Base-by-base conservation (phyloP, 192 early-diverging fungal genomes). In the Entomortierella chlamydospora region DNA sequence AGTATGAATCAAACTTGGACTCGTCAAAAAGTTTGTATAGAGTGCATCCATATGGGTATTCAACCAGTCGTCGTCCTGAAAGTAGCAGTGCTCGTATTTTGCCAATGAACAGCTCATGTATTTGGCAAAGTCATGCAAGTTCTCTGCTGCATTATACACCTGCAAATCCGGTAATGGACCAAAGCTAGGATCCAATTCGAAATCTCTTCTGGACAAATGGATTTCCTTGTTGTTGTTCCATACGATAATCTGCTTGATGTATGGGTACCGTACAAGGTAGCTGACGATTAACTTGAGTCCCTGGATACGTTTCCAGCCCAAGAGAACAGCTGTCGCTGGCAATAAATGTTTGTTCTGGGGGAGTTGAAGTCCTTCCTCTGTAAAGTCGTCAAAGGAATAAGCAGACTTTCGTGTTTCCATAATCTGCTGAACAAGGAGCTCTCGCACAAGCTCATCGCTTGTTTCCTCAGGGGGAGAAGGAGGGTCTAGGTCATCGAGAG, bases 11-110 rank as follows among this genome's bases (percentile, higher is more conserved):
- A 89, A 60, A 30, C 61, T 77, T 0, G 88, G 88, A 43, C 79
- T 73, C 1, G 71, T 79, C 43, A 89, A 65, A 60, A 87, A 89
- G 72, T 89, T 89, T 29, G 83, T 84, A 70, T 89, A 89, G 15
- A 86, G 71, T 50, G 74, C 81, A 66, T 89, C 88, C 85, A 87
- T 81, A 37, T 84, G 83, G 13, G 81, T 64, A 52, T 89, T 87
- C 25, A 89, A 59, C 74, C 85, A 85, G 57, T 86, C 83, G 50
- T 87, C 86, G 45, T 89, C 88, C 60, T 89, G 88, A 47, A 87
- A 87, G 70, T 87, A 89, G 64, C 88, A 89, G 60, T 86, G 68
- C 29, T 81, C 62, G 54, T 86, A 81, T 29, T 82, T 76, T 18
- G 88, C 88, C 49, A 87, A 61, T 15, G 83, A 70, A 50, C 88